These are phyloP conservation scores for Biscogniauxia mediterranea DNA, from an alignment of 2,329 filamentous ascomycete genomes.

Conservation along the genomic window DNA sequence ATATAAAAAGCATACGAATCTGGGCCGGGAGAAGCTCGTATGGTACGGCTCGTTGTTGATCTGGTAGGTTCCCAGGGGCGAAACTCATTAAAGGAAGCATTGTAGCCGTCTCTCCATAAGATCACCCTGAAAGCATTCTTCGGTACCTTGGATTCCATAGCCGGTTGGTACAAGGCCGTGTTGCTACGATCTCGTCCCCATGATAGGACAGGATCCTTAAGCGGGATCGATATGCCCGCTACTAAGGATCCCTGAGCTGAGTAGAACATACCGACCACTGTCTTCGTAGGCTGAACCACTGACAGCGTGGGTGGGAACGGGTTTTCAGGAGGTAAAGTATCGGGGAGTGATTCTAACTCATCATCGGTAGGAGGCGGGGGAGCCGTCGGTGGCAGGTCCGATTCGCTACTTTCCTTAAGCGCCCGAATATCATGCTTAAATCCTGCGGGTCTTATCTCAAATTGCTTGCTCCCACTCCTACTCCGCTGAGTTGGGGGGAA, in stretches of 20 bases:
- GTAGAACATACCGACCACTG: conserved; percentile 62
- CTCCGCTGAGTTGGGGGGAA: conserved; percentile 47
- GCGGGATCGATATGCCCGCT: conserved; percentile 58
- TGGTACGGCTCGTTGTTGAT: conserved; percentile 38
- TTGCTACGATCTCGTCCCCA: conserved; percentile 75
- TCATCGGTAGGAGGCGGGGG: conserved; percentile 21
- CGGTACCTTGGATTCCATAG: conserved; percentile 68
- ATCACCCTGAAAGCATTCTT: conserved; percentile 79
- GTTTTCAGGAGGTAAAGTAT: conserved; percentile 38
- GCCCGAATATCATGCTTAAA: conserved; percentile 25
- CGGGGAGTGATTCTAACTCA: conserved; percentile 32
- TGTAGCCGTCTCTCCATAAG: conserved; percentile 66
- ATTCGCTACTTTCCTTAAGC: conserved; percentile 28
- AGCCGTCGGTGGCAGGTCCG: conserved; percentile 25
- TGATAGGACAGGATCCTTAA: conserved; percentile 66
- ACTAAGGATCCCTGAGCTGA: conserved; percentile 66
- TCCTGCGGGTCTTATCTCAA: conserved; percentile 17
- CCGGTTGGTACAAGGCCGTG: conserved; percentile 63
- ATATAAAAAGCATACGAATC: conserved; percentile 69
- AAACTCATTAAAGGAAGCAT: conserved; percentile 53
- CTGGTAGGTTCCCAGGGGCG: conserved; percentile 53
- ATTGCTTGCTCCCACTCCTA: conserved; percentile 16
- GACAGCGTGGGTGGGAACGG: conserved; percentile 38
- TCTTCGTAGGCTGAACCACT: conserved; percentile 34
- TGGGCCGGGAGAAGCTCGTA: conserved; percentile 32